phyloP scores from a whole-genome alignment of 345 rosid species.

The Gossypium sturtianum region DNA sequence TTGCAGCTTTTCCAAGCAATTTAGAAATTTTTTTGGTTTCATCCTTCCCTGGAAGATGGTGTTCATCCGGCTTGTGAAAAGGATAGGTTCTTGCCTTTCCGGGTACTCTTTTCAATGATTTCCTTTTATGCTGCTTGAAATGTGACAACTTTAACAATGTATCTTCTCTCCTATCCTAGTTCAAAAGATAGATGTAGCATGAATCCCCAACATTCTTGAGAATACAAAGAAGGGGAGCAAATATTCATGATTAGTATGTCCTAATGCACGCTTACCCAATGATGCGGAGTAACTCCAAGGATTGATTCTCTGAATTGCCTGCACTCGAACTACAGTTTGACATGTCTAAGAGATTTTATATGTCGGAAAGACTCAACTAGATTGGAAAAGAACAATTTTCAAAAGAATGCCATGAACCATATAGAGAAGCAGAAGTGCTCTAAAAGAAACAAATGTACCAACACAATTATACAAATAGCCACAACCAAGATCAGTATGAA shows the following conservation, averaged over 20 bases:
- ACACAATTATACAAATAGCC: not conserved
- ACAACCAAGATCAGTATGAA: not conserved
- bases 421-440: not conserved
- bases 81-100: conserved; percentile 73
- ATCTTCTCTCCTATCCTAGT: conserved; percentile 98
- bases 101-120: conserved; percentile 53
- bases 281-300: conserved; percentile 93
- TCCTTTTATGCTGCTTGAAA: conserved; percentile 89
- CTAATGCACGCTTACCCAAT: conserved; percentile 59
- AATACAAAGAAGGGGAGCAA: not conserved
- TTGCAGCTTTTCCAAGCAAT: conserved; percentile 81
- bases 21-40: conserved; percentile 75
- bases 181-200: conserved; percentile 18
- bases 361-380: conserved; percentile 14
- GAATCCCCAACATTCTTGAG: conserved; percentile 16
- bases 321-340: conserved; percentile 72
- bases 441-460: not conserved
- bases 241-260: conserved; percentile 9
- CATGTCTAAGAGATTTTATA: conserved; percentile 29
- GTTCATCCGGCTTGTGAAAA: conserved; percentile 91
- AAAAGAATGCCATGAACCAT: not conserved
- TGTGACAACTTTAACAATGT: conserved; percentile 71
- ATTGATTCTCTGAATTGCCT: conserved; percentile 96
- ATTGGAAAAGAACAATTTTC: conserved; percentile 2
- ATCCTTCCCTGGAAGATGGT: conserved; percentile 91